Evolutionary conservation across 345 rosid species (phyloP), one percentile per base, ranked within the genome.

Genomic region (Cardamine occulta): DNA sequence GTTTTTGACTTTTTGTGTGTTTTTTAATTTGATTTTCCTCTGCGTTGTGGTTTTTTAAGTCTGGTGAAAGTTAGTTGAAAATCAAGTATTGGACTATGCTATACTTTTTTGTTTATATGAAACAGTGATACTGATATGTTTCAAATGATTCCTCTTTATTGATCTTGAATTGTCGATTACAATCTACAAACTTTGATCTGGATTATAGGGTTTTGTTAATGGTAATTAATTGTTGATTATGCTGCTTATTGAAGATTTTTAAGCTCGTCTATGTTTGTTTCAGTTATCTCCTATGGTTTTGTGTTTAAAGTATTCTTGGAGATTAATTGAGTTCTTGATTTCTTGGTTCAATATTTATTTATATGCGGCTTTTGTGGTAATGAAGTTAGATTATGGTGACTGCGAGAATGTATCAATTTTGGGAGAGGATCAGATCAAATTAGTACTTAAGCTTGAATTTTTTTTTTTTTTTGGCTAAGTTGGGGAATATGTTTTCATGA

Each of bases 191-290:
- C 26, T 56, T 74, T 76, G 81, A 71, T 86, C 81, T 29, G 51
- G 47, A 73, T 76, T 70, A 47, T 81, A 77, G 84, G 88, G 76
- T 23, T 75, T 84, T 74, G 6, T 48, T 32, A 37, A 21, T 47
- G 44, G 71, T 34, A 28, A 8, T n/a, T 34, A 45, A 11, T 15
- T 47, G 53, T 55, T 47, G 65, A 68, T 53, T 61, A 39, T 37
- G 57, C 40, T 76, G 72, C 80, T 64, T 63, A 17, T 12, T 62
- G 70, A 63, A 62, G 70, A 8, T 61, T 11, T 40, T 26, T 24
- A 8, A 69, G 39, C 61, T 66, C 18, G 11, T 64, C 55, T 18
- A 70, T 47, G 32, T 70, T 63, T 77, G 72, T 35, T 49, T 77
- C 10, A 57, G 48, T 61, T 42, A 12, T 72, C 23, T 26, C 45